Evolutionary conservation across 495 filamentous ascomycete species (phyloP), one percentile per base, ranked within the genome.

Genomic region (Lentithecium fluviatile): DNA sequence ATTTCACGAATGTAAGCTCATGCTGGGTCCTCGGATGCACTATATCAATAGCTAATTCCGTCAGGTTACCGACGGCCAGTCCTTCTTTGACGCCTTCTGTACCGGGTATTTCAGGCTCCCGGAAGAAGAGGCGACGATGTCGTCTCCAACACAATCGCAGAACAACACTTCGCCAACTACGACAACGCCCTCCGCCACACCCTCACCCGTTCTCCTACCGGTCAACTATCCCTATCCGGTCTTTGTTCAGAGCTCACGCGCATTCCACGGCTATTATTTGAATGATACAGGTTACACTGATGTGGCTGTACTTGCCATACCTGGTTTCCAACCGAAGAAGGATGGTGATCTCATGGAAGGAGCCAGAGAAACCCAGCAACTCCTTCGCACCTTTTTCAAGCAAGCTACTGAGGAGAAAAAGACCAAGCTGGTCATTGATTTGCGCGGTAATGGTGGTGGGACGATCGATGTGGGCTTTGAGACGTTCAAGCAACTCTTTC

Each of bases 401-500:
- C 29, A 46, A 29, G 60, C 65, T 8, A 42, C 19, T 3, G 51
- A 37, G 15, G 24, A 45, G 1, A 45, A 45, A 2, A 68, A 65
- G 42, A 57, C 52, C 17, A 60, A 65, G 40, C 61, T 68, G 6
- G 32, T 68, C 21, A 42, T 68, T 32, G 65, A 68, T 23, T 17
- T 61, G 2, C 55, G 65, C 12, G 61, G 56, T 1, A 68, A 68
- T 42, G 54, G 46, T 12, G 65, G 65, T 6, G 65, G 65, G 2
- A 52, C 37, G 1, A 65, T 58, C 24, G 45, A 54, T 20, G 34
- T 60, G 19, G 60, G 60, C 20, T 68, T 60, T 32, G 65, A 68
- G 19, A 20, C 51, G 4, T 68, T 68, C 56, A 65, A 64, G 29
- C 65, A 67, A 24, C 62, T 68, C 5, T 68, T 68, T 38, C 65